These are phyloP conservation scores for Microthlaspi erraticum DNA, from an alignment of 345 rosid genomes.

Conservation along the genomic window DNA sequence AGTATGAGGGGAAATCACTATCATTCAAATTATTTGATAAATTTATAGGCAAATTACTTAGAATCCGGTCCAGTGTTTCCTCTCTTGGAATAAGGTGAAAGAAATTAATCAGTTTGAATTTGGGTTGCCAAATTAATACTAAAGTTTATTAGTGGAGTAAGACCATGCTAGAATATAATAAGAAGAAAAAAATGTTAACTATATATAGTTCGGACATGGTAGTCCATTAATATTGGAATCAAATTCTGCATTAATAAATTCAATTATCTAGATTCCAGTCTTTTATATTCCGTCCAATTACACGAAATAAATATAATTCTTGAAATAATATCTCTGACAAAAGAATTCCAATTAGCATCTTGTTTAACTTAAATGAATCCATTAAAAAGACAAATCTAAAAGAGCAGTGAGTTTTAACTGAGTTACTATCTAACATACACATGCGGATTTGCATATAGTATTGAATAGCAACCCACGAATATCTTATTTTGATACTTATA, in stretches of 20 bases:
- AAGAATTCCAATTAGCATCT: conserved; percentile 10
- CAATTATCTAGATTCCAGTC: conserved; percentile 36
- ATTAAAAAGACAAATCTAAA: conserved; percentile 12
- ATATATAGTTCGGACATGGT: conserved; percentile 38
- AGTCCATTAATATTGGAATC: conserved; percentile 48
- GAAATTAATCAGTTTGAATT: conserved; percentile 12
- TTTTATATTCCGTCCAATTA: conserved; percentile 33
- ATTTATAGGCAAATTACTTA: conserved; percentile 33
- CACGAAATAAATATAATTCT: conserved; percentile 12
- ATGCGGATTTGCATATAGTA: not conserved
- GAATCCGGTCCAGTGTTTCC: conserved; percentile 42
- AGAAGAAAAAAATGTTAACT: conserved; percentile 23
- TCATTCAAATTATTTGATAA: conserved; percentile 8
- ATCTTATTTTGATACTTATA: conserved; percentile 3
- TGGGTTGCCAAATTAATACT: conserved; percentile 33
- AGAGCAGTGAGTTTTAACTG: not conserved
- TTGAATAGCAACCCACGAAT: conserved; percentile 1
- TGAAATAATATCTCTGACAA: not conserved
- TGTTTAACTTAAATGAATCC: conserved; percentile 15
- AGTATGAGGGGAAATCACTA: conserved; percentile 17
- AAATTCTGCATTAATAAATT: conserved; percentile 40
- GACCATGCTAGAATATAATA: conserved; percentile 35
- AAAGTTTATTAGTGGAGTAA: conserved; percentile 40
- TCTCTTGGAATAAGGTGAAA: conserved; percentile 26
- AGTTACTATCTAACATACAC: not conserved